Base-by-base conservation (phyloP, 2,329 filamentous ascomycete genomes). In the Macroventuria anomochaeta region DNA sequence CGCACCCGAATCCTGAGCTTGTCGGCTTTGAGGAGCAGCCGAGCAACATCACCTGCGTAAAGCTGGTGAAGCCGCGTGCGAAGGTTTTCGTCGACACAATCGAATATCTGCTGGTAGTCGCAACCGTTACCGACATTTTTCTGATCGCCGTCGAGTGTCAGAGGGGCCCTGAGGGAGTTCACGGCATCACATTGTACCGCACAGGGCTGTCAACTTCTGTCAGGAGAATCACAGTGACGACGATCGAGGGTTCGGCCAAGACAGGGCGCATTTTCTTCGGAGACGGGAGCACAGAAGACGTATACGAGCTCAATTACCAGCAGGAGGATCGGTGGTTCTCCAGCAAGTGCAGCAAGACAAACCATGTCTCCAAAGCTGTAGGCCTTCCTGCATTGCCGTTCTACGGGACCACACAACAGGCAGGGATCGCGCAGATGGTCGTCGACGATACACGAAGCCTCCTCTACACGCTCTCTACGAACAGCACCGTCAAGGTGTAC, bases 241-340 rank as follows among this genome's bases (percentile, higher is more conserved):
- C 88, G 38, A 92, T 99, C 63, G 87, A 87, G 18, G 91, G 89
- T 13, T 95, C 93, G 0, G 76, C 79, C 2, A 86, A 88, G 17
- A 89, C 86, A 18, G 96, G 96, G 7, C 89, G 95, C 57, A 95
- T 99, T 61, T 99, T 99, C 80, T 96, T 97, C 69, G 88, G 89
- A 34, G 91, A 92, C 31, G 84, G 83, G 43, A 83, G 81, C 43
- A 90, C 93, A 61, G 91, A 91, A 59, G 93, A 97, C 65, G 86
- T 99, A 40, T 91, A 95, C 73, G 95, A 99, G 76, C 84, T 99
- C 47, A 93, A 89, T 63, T 99, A 99, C 72, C 93, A 97, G 75
- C 92, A 96, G 69, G 92, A 97, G 74, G 95, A 99, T 76, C 89
- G 90, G 65, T 99, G 95, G 95, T 99, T 99, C 71, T 88, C 90